These are phyloP conservation scores for Trypanosoma conorhini DNA, from an alignment of 208 protist genomes.

Conservation along the genomic window DNA sequence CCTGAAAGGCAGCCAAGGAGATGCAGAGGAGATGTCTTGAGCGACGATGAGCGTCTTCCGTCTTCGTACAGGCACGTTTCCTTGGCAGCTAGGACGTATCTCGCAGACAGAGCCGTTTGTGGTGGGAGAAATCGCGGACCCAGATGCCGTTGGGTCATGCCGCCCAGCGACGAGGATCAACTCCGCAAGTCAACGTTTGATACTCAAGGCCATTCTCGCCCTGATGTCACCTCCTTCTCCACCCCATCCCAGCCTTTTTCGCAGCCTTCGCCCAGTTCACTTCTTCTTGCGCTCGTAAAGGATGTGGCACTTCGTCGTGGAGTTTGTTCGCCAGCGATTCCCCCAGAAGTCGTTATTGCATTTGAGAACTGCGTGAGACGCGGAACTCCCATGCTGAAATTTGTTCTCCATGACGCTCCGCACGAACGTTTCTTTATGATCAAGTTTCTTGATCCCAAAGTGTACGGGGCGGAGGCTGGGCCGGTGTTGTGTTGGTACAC, in stretches of 20 bases:
- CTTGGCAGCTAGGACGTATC: not conserved
- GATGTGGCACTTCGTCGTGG: slow-evolving; percentile 45
- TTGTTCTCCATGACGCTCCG: slow-evolving; percentile 44
- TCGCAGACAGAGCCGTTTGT: not conserved
- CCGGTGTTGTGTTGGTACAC: slow-evolving; percentile 57
- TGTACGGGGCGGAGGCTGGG: slow-evolving; percentile 16
- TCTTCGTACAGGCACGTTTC: not conserved
- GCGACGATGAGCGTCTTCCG: slow-evolving; percentile 20
- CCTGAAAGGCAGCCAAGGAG: not conserved
- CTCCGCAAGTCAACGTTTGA: no score
- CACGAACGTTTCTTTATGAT: slow-evolving; percentile 66
- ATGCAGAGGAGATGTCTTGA: slow-evolving; percentile 12
- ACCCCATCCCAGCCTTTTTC: not conserved
- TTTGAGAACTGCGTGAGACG: slow-evolving; percentile 65
- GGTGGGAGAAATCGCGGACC: not conserved
- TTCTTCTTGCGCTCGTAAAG: slow-evolving; percentile 48
- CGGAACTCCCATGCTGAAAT: slow-evolving; percentile 60
- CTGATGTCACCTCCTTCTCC: not conserved
- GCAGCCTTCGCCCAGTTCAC: slow-evolving; percentile 33
- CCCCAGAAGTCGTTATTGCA: slow-evolving; percentile 61
- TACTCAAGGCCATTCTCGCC: not conserved
- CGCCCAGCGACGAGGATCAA: not conserved
- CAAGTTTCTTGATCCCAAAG: slow-evolving; percentile 50
- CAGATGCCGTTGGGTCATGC: slow-evolving; percentile 13
- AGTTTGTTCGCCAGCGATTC: slow-evolving; percentile 36